phyloP scores from a whole-genome alignment of 306 rosid genomes.

The Begonia peltatifolia region DNA sequence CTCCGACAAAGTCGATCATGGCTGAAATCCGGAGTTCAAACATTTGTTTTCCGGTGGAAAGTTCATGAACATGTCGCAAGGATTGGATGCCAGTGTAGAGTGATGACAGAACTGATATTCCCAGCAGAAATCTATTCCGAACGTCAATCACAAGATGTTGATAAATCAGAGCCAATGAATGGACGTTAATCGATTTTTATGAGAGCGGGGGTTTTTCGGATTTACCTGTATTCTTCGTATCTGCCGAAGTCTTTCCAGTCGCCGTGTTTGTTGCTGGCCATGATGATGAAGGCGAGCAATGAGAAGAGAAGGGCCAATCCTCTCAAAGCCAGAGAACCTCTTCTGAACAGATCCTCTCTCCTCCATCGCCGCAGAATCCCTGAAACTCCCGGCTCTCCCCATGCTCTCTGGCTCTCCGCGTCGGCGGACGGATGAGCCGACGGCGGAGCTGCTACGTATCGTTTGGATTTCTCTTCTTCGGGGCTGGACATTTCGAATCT shows the following conservation, averaged over 20 bases:
- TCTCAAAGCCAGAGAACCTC: slow-evolving; percentile 38
- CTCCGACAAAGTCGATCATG: slow-evolving; percentile 46
- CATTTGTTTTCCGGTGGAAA: slow-evolving; percentile 17
- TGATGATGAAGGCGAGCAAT: slow-evolving; percentile 34
- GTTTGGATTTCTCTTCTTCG: too few relatives aligned
- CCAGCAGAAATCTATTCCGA: slow-evolving; percentile 47
- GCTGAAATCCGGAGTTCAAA: slow-evolving; percentile 17
- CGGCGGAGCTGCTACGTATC: not conserved
- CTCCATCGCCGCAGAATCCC: slow-evolving; percentile 43
- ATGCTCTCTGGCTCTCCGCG: slow-evolving; percentile 9
- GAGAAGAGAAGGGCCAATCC: slow-evolving; percentile 46
- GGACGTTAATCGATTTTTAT: not conserved
- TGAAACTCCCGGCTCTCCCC: slow-evolving; percentile 2
- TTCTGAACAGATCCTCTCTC: slow-evolving; percentile 49
- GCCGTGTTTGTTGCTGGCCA: slow-evolving; percentile 61
- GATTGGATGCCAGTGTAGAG: slow-evolving; percentile 40
- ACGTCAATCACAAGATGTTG: not conserved
- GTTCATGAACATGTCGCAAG: slow-evolving; percentile 25
- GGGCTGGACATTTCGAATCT: too few relatives aligned
- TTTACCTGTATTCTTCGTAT: slow-evolving; percentile 51
- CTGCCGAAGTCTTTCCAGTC: slow-evolving; percentile 37
- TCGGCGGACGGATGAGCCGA: slow-evolving; percentile 8
- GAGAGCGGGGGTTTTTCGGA: not conserved
- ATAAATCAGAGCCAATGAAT: not conserved
- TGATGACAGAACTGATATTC: slow-evolving; percentile 30